Conservation (phyloP, 2,329 filamentous ascomycete species). For the Sphaerostilbella broomeana region DNA sequence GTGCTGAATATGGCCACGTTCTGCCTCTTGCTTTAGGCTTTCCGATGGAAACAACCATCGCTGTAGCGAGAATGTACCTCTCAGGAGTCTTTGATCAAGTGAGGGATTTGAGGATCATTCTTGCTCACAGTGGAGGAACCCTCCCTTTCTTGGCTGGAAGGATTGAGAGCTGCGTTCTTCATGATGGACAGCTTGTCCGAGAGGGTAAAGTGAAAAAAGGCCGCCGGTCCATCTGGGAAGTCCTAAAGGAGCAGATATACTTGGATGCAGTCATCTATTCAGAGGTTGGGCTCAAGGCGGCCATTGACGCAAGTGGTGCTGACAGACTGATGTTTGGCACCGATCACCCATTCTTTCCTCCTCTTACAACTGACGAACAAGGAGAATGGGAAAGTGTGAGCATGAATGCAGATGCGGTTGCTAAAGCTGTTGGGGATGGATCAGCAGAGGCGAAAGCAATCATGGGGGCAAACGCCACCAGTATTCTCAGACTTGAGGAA, state of each 20-base stretch:
- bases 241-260: constrained; percentile 67
- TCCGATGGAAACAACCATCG: constrained; percentile 88
- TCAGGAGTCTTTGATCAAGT: constrained; percentile 77
- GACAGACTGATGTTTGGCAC: constrained; percentile 76
- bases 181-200: constrained; percentile 68
- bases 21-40: constrained; percentile 81
- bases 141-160: constrained; percentile 82
- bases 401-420: constrained; percentile 46
- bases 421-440: constrained; percentile 41
- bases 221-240: constrained; percentile 49
- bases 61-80: constrained; percentile 81
- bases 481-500: constrained; percentile 37
- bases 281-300: constrained; percentile 64
- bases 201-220: constrained; percentile 47
- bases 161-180: constrained; percentile 79
- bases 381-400: constrained; percentile 65
- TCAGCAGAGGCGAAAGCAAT: constrained; percentile 43
- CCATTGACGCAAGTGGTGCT: constrained; percentile 58
- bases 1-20: constrained; percentile 74
- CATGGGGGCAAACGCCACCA: constrained; percentile 54
- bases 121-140: constrained; percentile 85
- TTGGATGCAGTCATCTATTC: constrained; percentile 84
- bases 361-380: constrained; percentile 54
- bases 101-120: constrained; percentile 60
- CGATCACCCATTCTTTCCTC: constrained; percentile 82